phyloP scores from a whole-genome alignment of 352 stramenopile species.

The Pythium coloratum region DNA sequence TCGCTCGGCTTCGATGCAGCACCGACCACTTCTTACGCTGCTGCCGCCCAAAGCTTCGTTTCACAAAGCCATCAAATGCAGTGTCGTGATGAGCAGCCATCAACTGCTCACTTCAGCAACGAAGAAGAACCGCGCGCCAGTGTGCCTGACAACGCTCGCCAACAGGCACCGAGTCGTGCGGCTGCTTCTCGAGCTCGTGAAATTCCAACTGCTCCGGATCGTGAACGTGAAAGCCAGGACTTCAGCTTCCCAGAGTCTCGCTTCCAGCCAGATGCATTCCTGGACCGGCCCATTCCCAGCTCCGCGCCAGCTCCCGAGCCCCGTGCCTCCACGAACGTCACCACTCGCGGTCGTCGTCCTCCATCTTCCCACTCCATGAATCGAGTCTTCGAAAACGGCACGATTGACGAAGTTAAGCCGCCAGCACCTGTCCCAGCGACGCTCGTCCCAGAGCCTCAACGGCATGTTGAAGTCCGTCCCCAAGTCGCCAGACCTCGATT shows the following conservation, averaged over 20 bases:
- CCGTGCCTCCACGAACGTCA: slow-evolving; percentile 39
- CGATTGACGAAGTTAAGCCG: neutral
- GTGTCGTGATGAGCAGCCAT: neutral
- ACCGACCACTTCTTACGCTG: neutral
- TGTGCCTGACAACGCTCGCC: neutral
- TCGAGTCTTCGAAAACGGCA: neutral
- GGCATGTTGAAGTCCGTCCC: neutral
- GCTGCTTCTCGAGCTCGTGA: neutral
- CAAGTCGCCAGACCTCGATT: neutral
- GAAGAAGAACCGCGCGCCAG: neutral
- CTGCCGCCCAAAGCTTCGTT: neutral
- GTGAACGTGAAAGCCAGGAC: neutral
- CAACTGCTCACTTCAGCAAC: no score
- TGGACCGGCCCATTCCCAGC: slow-evolving; percentile 41
- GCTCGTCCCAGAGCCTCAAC: slow-evolving; percentile 4
- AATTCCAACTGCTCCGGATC: neutral
- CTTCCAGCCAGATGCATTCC: slow-evolving; percentile 30
- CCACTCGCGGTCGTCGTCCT: slow-evolving; percentile 26
- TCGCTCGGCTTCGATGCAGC: neutral
- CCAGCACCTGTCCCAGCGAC: slow-evolving; percentile 9
- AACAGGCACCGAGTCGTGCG: neutral
- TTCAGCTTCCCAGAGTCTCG: neutral
- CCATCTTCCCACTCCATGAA: slow-evolving; percentile 1
- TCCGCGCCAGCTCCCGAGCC: slow-evolving; percentile 24
- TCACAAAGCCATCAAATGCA: neutral